Evolutionary conservation across 148 eudicot species (phyloP).

Genomic region (Oxyria digyna): DNA sequence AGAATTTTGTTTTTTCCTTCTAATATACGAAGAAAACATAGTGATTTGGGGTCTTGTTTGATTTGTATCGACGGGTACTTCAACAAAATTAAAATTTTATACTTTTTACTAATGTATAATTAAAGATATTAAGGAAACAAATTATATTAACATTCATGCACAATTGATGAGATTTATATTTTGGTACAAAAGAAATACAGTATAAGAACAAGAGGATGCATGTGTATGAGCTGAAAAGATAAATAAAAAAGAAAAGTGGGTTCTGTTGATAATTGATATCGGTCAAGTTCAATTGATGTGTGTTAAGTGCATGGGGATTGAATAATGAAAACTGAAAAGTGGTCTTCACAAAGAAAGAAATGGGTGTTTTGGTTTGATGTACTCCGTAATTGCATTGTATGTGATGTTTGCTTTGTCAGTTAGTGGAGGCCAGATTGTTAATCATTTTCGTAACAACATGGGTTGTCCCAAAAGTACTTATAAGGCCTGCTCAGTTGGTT

Average conservation of each 20-base stretch:
- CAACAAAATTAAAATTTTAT: no score
- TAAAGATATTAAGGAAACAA: no score
- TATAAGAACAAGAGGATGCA: no score
- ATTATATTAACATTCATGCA: no score
- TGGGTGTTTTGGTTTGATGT: no score
- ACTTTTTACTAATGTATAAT: no score
- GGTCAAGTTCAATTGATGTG: constrained; percentile 11
- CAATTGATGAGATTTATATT: no score
- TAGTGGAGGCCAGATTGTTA: background rate
- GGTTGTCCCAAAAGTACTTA: background rate
- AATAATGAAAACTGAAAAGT: background rate
- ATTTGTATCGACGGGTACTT: no score
- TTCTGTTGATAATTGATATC: background rate
- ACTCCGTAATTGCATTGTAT: background rate
- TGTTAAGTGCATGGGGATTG: background rate
- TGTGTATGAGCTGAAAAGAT: constrained; percentile 26
- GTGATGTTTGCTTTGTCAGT: background rate
- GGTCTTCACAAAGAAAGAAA: background rate
- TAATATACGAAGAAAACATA: constrained; percentile 16
- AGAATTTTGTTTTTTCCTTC: no score
- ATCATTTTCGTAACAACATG: background rate
- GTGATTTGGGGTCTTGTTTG: constrained; percentile 12
- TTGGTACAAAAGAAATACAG: no score
- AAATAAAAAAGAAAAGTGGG: background rate
- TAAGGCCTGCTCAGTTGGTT: constrained; percentile 6